These are phyloP conservation scores for Porcisia deanei DNA, from an alignment of 208 protist genomes.

Conservation along the genomic window DNA sequence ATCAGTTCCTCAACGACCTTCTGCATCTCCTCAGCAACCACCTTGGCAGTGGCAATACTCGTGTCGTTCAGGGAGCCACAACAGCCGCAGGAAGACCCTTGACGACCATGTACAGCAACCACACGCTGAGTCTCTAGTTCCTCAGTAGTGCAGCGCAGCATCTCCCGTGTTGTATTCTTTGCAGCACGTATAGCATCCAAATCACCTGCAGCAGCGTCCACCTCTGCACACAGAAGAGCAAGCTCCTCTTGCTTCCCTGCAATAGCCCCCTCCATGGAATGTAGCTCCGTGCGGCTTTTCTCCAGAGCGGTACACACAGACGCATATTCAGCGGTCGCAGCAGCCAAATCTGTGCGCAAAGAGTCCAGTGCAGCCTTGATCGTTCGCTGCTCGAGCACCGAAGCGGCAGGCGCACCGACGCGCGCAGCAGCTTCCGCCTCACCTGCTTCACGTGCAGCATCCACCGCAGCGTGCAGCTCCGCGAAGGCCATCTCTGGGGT, in stretches of 20 bases:
- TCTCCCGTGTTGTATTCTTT: no score
- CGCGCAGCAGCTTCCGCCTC: neutral
- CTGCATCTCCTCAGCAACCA: constrained; percentile 11
- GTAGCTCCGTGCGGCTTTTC: neutral
- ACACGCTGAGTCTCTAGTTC: no score
- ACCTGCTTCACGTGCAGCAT: constrained; percentile 3
- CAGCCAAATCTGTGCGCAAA: constrained; percentile 2
- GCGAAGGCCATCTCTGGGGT: constrained; percentile 6
- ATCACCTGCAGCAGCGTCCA: neutral
- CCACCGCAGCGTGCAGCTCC: constrained; percentile 15
- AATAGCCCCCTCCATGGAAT: neutral
- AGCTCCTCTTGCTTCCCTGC: neutral
- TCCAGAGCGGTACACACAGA: neutral
- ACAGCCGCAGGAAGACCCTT: no score
- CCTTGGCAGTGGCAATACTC: constrained; percentile 4
- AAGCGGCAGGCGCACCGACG: neutral
- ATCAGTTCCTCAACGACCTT: constrained; percentile 22
- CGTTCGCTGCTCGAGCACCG: neutral
- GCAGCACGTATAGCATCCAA: neutral
- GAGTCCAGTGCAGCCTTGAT: neutral
- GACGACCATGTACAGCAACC: no score
- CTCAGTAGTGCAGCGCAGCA: no score
- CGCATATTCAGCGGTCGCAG: neutral
- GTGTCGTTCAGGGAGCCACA: no score
- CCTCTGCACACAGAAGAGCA: neutral